These are phyloP conservation scores for Cutaneotrichosporon sp. DNA, from an alignment of 1,284 basidiomycete species.

Conservation along the genomic window DNA sequence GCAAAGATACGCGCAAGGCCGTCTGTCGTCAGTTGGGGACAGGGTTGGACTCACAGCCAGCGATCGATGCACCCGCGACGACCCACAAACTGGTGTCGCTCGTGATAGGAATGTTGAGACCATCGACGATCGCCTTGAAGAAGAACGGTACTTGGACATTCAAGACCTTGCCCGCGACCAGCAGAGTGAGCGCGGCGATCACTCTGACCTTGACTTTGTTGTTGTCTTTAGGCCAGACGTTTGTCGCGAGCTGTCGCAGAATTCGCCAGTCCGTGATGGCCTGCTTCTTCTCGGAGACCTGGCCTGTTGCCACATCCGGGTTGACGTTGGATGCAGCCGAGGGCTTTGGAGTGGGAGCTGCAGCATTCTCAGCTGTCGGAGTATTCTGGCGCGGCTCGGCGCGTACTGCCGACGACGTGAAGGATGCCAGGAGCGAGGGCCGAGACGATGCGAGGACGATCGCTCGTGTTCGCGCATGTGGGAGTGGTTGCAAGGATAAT, in stretches of 20 bases:
- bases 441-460: neutral
- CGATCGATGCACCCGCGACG: slow-evolving; percentile 79
- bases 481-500: neutral
- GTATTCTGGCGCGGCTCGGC: neutral
- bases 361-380: neutral
- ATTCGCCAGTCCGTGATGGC: slow-evolving; percentile 57
- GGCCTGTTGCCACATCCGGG: slow-evolving; percentile 18
- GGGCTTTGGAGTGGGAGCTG: neutral
- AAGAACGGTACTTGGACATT: slow-evolving; percentile 97
- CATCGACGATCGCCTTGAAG: slow-evolving; percentile 89
- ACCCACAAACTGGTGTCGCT: slow-evolving; percentile 82
- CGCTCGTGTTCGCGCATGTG: neutral
- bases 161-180: slow-evolving; percentile 86
- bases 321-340: slow-evolving; percentile 9
- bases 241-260: slow-evolving; percentile 58
- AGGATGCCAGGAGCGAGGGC: neutral
- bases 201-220: slow-evolving; percentile 66
- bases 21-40: slow-evolving; percentile 58
- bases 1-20: slow-evolving; percentile 87
- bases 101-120: slow-evolving; percentile 79
- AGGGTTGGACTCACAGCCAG: slow-evolving; percentile 70
- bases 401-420: neutral
- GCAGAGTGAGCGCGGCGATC: slow-evolving; percentile 73
- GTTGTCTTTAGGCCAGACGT: slow-evolving; percentile 62
- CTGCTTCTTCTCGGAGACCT: slow-evolving; percentile 30